A percentile compares a stretch with the other conserved stretches of the same genome.
Evolutionary conservation across 768 basidiomycete species (phyloP).

Genomic region (Amanita molliuscula): DNA sequence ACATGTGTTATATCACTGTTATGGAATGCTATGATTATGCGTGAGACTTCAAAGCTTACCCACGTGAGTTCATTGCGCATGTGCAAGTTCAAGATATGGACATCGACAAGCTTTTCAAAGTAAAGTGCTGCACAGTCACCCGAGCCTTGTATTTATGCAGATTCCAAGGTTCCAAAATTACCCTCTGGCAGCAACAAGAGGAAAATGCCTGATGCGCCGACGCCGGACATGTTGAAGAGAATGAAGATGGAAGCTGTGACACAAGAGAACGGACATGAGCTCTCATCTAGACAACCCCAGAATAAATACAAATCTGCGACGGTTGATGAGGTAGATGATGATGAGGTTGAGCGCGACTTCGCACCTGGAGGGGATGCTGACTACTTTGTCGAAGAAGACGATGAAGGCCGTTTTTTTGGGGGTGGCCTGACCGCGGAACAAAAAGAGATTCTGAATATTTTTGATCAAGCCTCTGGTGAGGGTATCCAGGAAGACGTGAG

Average conservation of each 20-base stretch:
- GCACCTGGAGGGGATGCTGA: slow-evolving; percentile 85
- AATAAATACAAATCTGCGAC: slow-evolving; percentile 32
- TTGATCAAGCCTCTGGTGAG: slow-evolving; percentile 64
- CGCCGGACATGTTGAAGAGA: slow-evolving; percentile 76
- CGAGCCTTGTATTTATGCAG: background rate
- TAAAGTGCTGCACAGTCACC: slow-evolving; percentile 8
- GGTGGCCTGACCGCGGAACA: slow-evolving; percentile 89
- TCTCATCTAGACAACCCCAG: slow-evolving; percentile 6
- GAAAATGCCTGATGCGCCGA: slow-evolving; percentile 67
- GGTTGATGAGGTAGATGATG: slow-evolving; percentile 57
- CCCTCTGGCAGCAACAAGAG: slow-evolving; percentile 57
- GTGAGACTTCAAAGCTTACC: background rate
- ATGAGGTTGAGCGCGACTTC: slow-evolving; percentile 39
- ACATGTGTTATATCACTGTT: background rate
- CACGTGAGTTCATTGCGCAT: background rate
- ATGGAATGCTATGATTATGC: slow-evolving; percentile 5
- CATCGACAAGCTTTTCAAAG: slow-evolving; percentile 45
- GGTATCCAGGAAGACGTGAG: slow-evolving; percentile 61
- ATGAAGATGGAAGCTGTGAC: slow-evolving; percentile 44
- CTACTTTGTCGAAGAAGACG: slow-evolving; percentile 86
- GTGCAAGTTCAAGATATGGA: slow-evolving; percentile 23
- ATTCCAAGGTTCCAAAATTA: slow-evolving; percentile 52
- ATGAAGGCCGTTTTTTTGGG: slow-evolving; percentile 88
- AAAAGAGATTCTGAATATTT: slow-evolving; percentile 92
- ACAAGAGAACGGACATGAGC: slow-evolving; percentile 6